phyloP scores from a whole-genome alignment of 371 early-diverging fungal species.

The Lichtheimia ornata region DNA sequence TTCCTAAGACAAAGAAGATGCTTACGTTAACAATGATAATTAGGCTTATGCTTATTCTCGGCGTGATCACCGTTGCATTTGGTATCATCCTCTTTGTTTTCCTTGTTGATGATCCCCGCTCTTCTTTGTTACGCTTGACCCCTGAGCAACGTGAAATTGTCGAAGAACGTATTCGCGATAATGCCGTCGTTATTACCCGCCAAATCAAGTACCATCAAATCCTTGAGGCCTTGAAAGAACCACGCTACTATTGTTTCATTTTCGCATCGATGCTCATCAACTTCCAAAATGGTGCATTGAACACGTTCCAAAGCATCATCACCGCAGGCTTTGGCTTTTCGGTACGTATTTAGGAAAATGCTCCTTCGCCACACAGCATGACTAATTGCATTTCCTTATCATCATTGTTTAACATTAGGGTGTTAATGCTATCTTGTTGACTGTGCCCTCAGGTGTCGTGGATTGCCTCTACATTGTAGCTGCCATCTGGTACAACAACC shows the following conservation, averaged over 20 bases:
- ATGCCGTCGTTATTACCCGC: constrained; percentile 19
- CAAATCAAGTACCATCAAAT: constrained; percentile 22
- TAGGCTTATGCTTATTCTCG: constrained; percentile 37
- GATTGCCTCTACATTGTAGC: constrained; percentile 24
- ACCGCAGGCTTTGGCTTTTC: constrained; percentile 25
- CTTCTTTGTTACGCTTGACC: constrained; percentile 17
- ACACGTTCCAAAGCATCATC: constrained; percentile 26
- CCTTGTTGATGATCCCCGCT: constrained; percentile 21
- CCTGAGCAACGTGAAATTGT: constrained; percentile 18
- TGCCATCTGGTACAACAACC: constrained; percentile 20
- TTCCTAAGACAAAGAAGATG: neutral
- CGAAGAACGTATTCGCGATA: constrained; percentile 18
- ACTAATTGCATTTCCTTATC: too few species aligned
- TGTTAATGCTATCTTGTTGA: constrained; percentile 26
- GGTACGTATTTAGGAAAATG: constrained; percentile 8
- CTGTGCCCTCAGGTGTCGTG: constrained; percentile 29
- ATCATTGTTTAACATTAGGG: constrained; percentile 10
- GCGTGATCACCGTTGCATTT: constrained; percentile 25
- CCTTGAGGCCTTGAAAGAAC: constrained; percentile 24
- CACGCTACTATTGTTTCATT: constrained; percentile 23
- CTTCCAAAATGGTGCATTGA: constrained; percentile 46
- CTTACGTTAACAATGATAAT: neutral
- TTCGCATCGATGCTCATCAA: constrained; percentile 26
- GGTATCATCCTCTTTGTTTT: constrained; percentile 19
- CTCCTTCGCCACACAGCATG: too few species aligned